Base-by-base conservation (phyloP, 208 protist species). In the Trypanosoma avium region DNA sequence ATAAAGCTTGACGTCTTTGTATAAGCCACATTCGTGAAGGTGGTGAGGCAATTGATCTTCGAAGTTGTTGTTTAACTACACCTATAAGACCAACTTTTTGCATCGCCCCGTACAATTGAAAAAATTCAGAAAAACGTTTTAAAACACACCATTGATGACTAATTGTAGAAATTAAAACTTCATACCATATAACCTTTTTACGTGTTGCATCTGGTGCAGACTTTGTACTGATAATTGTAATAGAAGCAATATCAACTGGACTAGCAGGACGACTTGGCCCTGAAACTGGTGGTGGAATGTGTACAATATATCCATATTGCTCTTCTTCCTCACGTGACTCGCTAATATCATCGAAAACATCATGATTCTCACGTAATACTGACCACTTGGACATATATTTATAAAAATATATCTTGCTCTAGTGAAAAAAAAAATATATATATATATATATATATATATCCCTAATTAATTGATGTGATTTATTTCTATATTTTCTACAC, bases 111-210 rank as follows among this genome's bases (percentile, higher is more conserved):
- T 42, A 35, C n/a, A 71, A 32, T 2, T 64, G 30, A 19, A 58
- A 4, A 38, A 71, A 71, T 50, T 71, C 66, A n/a, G 66, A 71
- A 33, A 71, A 71, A 7, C 66, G 66, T 50, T 71, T 71, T 43
- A 65, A 15, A 15, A 71, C 66, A 30, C 43, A 40, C 66, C 66
- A 71, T 33, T 64, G 45, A 26, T 71, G 66, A 8, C 29, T 38
- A 17, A 47, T 19, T 15, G 66, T 63, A 27, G 33, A 21, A 9
- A 71, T 52, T 2, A 65, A 29, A 7, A 71, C 66, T 17, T 71
- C 47, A 35, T 64, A 71, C 66, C 66, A 71, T 21, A 32, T 36
- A 42, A 71, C 66, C 43, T 17, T 54, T 40, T 58, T 62, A 22
- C 33, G 38, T 1, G 54, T 50, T 9, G 48, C 50, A 52, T 71